Evolutionary conservation across 1,284 basidiomycete genomes (phyloP), one percentile per base, ranked within the genome.

Genomic region (Rhodotorula glutinis): DNA sequence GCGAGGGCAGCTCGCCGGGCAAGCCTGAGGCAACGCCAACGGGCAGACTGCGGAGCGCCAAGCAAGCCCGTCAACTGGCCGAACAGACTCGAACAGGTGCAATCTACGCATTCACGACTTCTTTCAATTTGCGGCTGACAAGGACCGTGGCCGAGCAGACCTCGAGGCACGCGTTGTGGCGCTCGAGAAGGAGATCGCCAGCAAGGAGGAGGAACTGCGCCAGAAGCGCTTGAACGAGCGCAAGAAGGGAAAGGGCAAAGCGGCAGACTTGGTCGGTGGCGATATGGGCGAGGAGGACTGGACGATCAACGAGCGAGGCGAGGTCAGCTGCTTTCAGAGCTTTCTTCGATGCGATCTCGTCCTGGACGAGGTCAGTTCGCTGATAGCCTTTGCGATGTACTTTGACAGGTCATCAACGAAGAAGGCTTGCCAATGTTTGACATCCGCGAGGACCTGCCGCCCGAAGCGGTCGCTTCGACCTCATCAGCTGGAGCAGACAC

Each of bases 391-490:
- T 11, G 33, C 33, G 33, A 38, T 38, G 33, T n/a, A n/a, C n/a
- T n/a, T n/a, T n/a, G 33, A 38, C 60, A 73, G 71, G 63, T 73
- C 49, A 62, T 73, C 58, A 73, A 73, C 44, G 72, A 73, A 43
- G 72, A 73, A 40, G 70, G 70, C 1, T 58, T 73, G 3, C 72
- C 70, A 7, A 67, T 73, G 57, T 73, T 73, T 33, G 72, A 73
- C 58, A 73, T 73, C 30, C 65, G 54, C 21, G 72, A 73, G 29
- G 72, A 73, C 33, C 53, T 71, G 9, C 70, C 69, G 3, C 11
- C 59, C 14, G 66, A 57, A 11, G 21, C 44, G 0, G 14, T 17
- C 5, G n/a, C 38, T 0, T 25, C 53, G 14, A 14, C 55, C 19
- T 23, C 56, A 7, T 16, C 33, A 2, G 41, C 60, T 1, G 9